Evolutionary conservation across 208 protist species (phyloP).

Genomic region (Leishmania turanica): DNA sequence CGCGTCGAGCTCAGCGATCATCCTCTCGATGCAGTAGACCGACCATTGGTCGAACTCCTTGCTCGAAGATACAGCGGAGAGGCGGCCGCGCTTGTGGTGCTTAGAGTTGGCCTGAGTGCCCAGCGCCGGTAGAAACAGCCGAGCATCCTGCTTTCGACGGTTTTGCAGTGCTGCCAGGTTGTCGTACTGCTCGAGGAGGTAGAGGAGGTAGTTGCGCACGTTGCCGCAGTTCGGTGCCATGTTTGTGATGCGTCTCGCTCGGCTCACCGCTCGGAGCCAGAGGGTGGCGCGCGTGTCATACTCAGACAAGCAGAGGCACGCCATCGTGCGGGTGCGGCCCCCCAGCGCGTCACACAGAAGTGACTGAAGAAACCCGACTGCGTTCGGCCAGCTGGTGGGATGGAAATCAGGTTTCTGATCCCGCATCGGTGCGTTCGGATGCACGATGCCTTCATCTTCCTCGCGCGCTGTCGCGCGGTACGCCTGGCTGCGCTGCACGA

Average conservation of each 20-base stretch:
- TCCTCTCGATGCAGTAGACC: constrained; percentile 2
- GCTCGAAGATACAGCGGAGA: neutral
- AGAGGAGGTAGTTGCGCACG: constrained; percentile 18
- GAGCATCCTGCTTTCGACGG: constrained; percentile 4
- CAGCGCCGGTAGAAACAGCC: neutral
- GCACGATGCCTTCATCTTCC: neutral
- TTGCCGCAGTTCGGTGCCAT: constrained; percentile 20
- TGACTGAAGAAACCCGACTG: constrained; percentile 18
- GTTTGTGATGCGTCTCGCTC: constrained; percentile 13
- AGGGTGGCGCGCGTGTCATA: constrained; percentile 21
- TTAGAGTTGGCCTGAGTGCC: neutral
- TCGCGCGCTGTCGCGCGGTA: neutral
- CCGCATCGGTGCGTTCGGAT: neutral
- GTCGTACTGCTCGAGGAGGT: constrained; percentile 26
- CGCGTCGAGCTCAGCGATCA: constrained; percentile 10
- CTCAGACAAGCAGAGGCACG: constrained; percentile 37
- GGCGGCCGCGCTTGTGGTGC: neutral
- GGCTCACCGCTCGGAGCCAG: constrained; percentile 22
- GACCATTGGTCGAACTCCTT: constrained; percentile 8
- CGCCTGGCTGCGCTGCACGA: neutral
- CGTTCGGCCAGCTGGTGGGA: constrained; percentile 8
- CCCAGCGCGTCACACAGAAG: constrained; percentile 23
- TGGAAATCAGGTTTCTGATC: neutral
- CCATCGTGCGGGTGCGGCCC: constrained; percentile 23
- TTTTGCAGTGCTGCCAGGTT: constrained; percentile 8